Evolutionary conservation across 2,329 filamentous ascomycete species (phyloP), one percentile per base, ranked within the genome.

Genomic region (Cercospora canescens): DNA sequence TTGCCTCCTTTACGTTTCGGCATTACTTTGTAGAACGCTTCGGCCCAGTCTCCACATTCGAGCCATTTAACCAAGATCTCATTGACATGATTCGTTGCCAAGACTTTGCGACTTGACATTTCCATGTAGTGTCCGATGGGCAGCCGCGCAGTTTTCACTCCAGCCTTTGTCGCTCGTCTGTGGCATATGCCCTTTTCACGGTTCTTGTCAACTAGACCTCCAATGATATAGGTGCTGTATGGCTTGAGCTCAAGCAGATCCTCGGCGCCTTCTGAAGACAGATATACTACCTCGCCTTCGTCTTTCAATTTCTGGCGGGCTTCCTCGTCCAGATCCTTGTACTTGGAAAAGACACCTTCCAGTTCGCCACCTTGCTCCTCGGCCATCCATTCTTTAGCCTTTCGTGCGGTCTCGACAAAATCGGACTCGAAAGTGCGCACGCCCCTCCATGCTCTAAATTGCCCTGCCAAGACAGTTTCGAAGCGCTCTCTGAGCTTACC

Each of bases 61-160:
- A 99, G 79, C 93, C 94, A 99, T 70, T 88, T 89, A 54, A 97
- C 81, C 92, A 99, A 97, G 69, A 99, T 98, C 80, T 98, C 94
- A 55, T 95, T 87, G 1, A 99, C 95, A 75, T 99, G 95, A 76
- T 98, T 99, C 7, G 94, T 97, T 3, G 94, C 90, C 64, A 99
- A 82, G 4, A 99, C 92, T 72, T 90, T 88, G 34, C 95, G 88
- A 73, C 91, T 94, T 63, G 89, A 86, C 91, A 99, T 96, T 69
- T 93, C 86, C 84, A 99, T 90, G 78, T 92, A 98, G 69, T 98
- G 89, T n/a, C 93, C 93, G 73, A 99, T 98, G 0, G 95, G 95
- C 63, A 99, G 79, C 76, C 93, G 94, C 1, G 94, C 95, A 0
- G 95, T 98, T 69, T 90, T 90, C 72, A 99, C 88, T 0, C 91